A percentile compares a stretch with the other conserved stretches of the same genome.
phyloP scores from a whole-genome alignment of 2,329 filamentous ascomycete genomes.

The Fusarium nisikadoi region DNA sequence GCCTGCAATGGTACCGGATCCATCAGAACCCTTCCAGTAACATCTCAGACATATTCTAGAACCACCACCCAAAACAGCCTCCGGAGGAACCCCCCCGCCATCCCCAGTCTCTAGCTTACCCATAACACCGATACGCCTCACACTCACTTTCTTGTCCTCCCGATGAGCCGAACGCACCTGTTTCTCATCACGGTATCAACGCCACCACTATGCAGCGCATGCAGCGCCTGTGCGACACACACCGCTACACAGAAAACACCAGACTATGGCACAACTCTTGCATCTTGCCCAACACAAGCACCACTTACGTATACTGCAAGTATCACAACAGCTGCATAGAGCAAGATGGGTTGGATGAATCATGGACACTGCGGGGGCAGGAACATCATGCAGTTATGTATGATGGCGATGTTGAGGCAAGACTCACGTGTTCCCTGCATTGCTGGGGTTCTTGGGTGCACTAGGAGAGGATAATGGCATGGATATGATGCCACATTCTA shows the following conservation, averaged over 20 bases:
- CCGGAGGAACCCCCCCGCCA: background rate
- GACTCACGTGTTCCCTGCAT: background rate
- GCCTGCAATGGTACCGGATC: background rate
- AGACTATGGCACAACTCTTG: constrained; percentile 18
- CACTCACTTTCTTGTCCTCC: constrained; percentile 16
- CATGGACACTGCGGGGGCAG: background rate
- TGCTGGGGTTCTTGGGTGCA: background rate
- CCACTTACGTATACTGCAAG: background rate
- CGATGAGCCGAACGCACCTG: constrained; percentile 10
- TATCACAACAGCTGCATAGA: background rate
- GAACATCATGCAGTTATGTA: background rate
- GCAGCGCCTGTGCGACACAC: constrained; percentile 5
- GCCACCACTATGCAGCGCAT: background rate
- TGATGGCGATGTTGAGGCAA: background rate
- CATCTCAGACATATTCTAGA: background rate
- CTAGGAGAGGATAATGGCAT: constrained; percentile 4
- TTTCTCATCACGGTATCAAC: constrained; percentile 19
- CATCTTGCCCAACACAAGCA: constrained; percentile 8
- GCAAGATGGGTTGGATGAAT: background rate
- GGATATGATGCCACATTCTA: constrained; percentile 18
- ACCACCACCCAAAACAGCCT: background rate
- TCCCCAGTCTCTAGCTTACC: background rate
- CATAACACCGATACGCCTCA: constrained; percentile 5
- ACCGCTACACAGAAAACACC: constrained; percentile 28
- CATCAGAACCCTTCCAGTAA: background rate